phyloP scores from a whole-genome alignment of 805 yeast genomes.

The Spathaspora passalidarum region DNA sequence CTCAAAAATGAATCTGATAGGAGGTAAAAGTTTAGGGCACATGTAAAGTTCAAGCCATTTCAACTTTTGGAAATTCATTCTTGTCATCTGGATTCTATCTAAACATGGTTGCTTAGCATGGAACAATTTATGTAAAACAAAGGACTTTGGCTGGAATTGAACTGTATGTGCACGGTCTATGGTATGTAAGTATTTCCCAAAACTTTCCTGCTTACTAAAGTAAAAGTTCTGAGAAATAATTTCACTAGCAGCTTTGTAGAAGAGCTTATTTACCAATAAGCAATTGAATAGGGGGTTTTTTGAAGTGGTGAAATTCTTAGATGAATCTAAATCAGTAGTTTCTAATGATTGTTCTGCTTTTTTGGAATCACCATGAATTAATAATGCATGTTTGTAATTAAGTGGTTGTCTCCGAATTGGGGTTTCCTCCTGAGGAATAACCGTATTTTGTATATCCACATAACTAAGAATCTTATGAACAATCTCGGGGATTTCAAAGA shows the following conservation, averaged over 20 bases:
- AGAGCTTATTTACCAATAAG: constrained; percentile 63
- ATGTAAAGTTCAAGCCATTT: constrained; percentile 78
- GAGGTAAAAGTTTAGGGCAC: constrained; percentile 70
- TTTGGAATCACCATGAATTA: constrained; percentile 56
- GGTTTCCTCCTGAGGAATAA: constrained; percentile 58
- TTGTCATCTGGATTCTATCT: constrained; percentile 38
- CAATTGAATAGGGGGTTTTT: constrained; percentile 51
- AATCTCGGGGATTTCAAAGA: constrained; percentile 78
- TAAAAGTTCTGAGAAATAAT: constrained; percentile 54
- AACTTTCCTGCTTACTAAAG: constrained; percentile 34
- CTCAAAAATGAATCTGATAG: constrained; percentile 22
- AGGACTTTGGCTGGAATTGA: constrained; percentile 34
- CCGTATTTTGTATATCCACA: constrained; percentile 52
- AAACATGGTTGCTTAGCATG: constrained; percentile 53
- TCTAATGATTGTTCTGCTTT: constrained; percentile 46
- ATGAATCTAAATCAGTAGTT: constrained; percentile 6
- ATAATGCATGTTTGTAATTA: constrained; percentile 63
- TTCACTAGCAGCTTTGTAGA: constrained; percentile 55
- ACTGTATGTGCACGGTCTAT: constrained; percentile 11
- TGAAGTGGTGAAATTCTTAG: constrained; percentile 7
- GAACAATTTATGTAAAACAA: constrained; percentile 66
- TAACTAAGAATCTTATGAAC: constrained; percentile 55
- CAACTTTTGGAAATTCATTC: constrained; percentile 45
- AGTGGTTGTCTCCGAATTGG: constrained; percentile 68
- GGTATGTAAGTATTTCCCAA: constrained; percentile 13